These are phyloP conservation scores for Botrytis elliptica DNA, from an alignment of 2,329 filamentous ascomycete species.

Conservation along the genomic window DNA sequence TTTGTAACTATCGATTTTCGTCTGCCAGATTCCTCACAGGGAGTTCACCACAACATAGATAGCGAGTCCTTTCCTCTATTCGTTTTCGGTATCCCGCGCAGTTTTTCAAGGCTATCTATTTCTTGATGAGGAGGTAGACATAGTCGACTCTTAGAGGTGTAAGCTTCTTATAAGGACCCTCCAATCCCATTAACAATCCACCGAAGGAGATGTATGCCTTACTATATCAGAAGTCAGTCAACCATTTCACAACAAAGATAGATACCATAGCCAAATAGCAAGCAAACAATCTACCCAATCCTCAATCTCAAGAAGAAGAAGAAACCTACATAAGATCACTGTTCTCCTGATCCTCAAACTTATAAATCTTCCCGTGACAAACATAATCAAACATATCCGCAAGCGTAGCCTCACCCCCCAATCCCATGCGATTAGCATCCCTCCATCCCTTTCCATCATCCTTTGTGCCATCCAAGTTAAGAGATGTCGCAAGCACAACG, in stretches of 20 bases:
- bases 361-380: slow-evolving; percentile 84
- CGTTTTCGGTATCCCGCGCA: not conserved
- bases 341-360: slow-evolving; percentile 77
- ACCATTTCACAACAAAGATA: not conserved
- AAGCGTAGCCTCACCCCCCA: slow-evolving; percentile 56
- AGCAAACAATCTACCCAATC: not conserved
- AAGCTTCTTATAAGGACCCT: slow-evolving; percentile 94
- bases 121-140: slow-evolving; percentile 91
- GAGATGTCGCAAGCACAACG: slow-evolving; percentile 78
- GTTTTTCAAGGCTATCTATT: slow-evolving; percentile 49
- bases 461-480: slow-evolving; percentile 82
- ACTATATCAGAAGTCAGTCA: slow-evolving; percentile 48
- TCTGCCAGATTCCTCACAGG: slow-evolving; percentile 3
- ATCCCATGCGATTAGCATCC: slow-evolving; percentile 59
- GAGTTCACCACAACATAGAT: slow-evolving; percentile 1
- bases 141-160: slow-evolving; percentile 89
- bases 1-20: not conserved
- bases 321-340: slow-evolving; percentile 78
- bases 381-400: slow-evolving; percentile 87
- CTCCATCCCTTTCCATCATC: slow-evolving; percentile 79
- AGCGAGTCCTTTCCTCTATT: not conserved
- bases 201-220: slow-evolving; percentile 95
- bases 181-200: slow-evolving; percentile 82
- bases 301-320: not conserved
- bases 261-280: not conserved